Base-by-base conservation (phyloP, 345 rosid genomes). In the Gossypium longicalyx region DNA sequence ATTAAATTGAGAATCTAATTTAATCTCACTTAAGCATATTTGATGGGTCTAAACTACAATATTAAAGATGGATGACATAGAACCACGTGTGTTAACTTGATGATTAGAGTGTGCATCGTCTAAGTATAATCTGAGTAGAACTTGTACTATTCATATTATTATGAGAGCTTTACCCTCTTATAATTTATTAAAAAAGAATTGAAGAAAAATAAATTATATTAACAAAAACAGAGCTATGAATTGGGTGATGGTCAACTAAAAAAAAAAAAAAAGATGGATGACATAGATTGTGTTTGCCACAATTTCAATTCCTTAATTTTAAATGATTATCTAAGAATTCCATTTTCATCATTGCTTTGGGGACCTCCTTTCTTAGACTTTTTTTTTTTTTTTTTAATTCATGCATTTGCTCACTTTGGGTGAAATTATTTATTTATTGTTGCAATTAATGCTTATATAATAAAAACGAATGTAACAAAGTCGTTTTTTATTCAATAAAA, bases 141-240 rank as follows among this genome's bases (percentile, higher is more conserved):
- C 0, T 34, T 34, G 6, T 4, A 0, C 1, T 4, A 29, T 0
- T 29, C 6, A 4, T 4, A 0, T 4, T 29, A 4, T 0, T 4
- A 0, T 34, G 4, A 29, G 38, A 29, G 1, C 38, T 29, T 29
- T 4, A 0, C 4, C 5, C 1, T 29, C 38, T 29, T 29, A 4
- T 29, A 29, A 29, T 29, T 3, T 29, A 29, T 29, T 29, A 4
- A 29, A 29, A 4, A 29, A 29, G 5, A 34, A 29, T 29, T 29
- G 6, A 29, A 4, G 6, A 4, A 29, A 0, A 4, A 4, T 34
- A 34, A 34, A 34, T 34, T 34, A 34, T 4, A 34, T 0, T 4
- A 34, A 4, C 6, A 34, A 4, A 34, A 34, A 4, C 38, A 34
- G 38, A 34, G 6, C 1, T 34, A 34, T 34, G 38, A 34, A 34